Evolutionary conservation across 169 alveolate species (phyloP).

Genomic region (Eimeria acervulina): DNA sequence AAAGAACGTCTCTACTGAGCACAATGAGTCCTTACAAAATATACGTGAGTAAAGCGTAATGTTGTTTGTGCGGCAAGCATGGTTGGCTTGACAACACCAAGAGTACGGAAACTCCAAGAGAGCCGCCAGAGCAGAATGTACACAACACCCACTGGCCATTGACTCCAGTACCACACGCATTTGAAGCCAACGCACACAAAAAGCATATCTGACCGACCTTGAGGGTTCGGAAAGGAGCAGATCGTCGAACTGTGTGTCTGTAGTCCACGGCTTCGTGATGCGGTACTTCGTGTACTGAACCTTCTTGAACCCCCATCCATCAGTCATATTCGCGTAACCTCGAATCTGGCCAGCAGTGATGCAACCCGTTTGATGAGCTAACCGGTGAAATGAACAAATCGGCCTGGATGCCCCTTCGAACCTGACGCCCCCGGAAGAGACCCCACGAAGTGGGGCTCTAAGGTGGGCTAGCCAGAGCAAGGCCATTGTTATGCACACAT

Average conservation of each 20-base stretch:
- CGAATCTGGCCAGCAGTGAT: constrained; percentile 6
- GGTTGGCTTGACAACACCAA: neutral
- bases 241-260: constrained; percentile 92
- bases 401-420: constrained; percentile 43
- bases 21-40: neutral
- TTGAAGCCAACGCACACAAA: too few species aligned
- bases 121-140: neutral
- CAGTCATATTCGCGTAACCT: constrained; percentile 60
- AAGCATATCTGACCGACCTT: constrained; percentile 83
- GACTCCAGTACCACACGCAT: neutral
- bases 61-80: neutral
- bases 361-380: neutral
- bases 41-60: neutral
- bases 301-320: constrained; percentile 82
- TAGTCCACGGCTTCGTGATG: constrained; percentile 91
- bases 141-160: neutral
- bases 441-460: constrained; percentile 74
- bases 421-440: constrained; percentile 47
- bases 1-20: neutral
- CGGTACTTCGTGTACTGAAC: constrained; percentile 92
- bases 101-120: neutral
- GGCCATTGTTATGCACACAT: constrained; percentile 69
- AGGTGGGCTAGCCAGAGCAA: constrained; percentile 37
- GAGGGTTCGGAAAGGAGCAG: constrained; percentile 91
- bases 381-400: neutral